A percentile compares a stretch with the other conserved stretches of the same genome.
Evolutionary conservation across 2,329 filamentous ascomycete species (phyloP).

Genomic region (Daldinia eschscholtzii): DNA sequence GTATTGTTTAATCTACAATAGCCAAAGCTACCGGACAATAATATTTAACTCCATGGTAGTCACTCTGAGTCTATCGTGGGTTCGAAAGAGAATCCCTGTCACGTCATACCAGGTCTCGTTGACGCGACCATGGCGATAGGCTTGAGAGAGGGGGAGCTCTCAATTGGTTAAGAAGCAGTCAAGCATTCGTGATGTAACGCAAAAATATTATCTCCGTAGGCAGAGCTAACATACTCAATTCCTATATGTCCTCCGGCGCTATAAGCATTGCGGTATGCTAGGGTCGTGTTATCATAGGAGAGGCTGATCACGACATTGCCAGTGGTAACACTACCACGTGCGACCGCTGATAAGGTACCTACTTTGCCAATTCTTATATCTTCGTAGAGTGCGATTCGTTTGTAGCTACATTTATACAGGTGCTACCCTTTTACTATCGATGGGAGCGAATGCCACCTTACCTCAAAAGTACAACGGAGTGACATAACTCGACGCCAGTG

Average conservation of each 20-base stretch:
- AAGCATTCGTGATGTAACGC: not conserved
- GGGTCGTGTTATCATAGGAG: slow-evolving; percentile 30
- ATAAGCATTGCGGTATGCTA: slow-evolving; percentile 2
- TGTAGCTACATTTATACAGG: too few species aligned
- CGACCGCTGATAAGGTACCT: not conserved
- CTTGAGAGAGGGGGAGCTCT: slow-evolving; percentile 21
- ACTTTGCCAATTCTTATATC: not conserved
- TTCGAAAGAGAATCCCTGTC: slow-evolving; percentile 11
- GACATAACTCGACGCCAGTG: not conserved
- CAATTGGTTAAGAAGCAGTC: not conserved
- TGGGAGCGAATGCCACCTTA: not conserved
- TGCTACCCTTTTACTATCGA: not conserved
- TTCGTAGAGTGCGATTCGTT: not conserved
- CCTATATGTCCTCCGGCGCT: slow-evolving; percentile 1
- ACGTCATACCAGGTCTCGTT: slow-evolving; percentile 27
- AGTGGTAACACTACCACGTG: not conserved
- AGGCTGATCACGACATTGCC: slow-evolving; percentile 30
- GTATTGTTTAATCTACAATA: not conserved
- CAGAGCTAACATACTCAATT: not conserved
- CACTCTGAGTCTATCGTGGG: not conserved
- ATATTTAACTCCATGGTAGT: not conserved
- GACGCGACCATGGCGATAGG: slow-evolving; percentile 17
- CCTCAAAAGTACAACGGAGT: not conserved
- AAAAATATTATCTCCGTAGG: not conserved
- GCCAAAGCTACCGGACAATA: not conserved